phyloP scores from a whole-genome alignment of 306 rosid species.

The Vachellia pachyceras region DNA sequence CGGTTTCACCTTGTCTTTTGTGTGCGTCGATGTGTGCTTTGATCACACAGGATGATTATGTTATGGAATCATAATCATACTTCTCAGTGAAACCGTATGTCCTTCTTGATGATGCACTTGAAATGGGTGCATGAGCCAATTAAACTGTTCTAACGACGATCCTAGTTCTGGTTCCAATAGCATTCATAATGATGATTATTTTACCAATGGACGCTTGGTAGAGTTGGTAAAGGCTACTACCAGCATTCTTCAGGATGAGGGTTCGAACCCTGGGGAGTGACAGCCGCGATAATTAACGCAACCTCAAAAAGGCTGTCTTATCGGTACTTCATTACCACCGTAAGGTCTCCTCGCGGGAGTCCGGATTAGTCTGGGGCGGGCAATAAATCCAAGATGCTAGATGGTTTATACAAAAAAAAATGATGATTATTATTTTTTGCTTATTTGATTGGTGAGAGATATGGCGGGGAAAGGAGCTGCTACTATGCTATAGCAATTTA shows the following conservation, averaged over 20 bases:
- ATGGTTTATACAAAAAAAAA: too few species aligned
- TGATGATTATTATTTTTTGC: too few species aligned
- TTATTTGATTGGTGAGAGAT: constrained; percentile 29
- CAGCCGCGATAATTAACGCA: too few species aligned
- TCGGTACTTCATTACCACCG: too few species aligned
- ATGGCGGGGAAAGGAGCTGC: constrained; percentile 2
- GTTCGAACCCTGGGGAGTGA: too few species aligned
- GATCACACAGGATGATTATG: constrained; percentile 36
- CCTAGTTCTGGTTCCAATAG: neutral
- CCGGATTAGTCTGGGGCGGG: too few species aligned
- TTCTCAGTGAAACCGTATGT: constrained; percentile 1
- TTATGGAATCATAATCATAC: constrained; percentile 1
- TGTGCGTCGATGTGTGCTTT: neutral
- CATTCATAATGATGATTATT: constrained; percentile 17
- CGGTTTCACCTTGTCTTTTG: neutral
- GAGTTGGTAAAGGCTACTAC: too few species aligned
- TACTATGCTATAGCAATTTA: neutral
- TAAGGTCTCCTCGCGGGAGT: too few species aligned
- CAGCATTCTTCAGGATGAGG: too few species aligned
- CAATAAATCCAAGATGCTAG: too few species aligned
- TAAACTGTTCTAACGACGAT: neutral
- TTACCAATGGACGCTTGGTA: too few species aligned
- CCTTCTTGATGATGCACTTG: constrained; percentile 8
- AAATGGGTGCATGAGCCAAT: neutral
- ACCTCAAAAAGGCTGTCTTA: too few species aligned